Evolutionary conservation across 2,329 filamentous ascomycete species (phyloP).

Genomic region (Xylaria hypoxylon): DNA sequence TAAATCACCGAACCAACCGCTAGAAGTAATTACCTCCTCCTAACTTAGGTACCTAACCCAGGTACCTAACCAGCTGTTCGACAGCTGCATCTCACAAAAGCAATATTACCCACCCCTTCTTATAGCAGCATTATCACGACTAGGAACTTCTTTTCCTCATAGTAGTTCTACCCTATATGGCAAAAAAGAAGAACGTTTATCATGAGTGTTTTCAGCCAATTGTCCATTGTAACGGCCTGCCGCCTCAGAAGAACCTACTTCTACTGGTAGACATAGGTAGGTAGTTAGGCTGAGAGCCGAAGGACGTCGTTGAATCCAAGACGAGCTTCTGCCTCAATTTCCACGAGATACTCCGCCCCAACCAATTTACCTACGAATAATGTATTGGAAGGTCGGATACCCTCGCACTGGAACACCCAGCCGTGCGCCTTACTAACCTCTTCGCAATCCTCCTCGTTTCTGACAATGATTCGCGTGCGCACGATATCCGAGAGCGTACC

Average conservation of each 20-base stretch:
- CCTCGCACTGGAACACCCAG: constrained; percentile 46
- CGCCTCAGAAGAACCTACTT: neutral
- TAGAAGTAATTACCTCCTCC: constrained; percentile 3
- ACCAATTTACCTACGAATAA: constrained; percentile 36
- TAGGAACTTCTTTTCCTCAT: too few species aligned
- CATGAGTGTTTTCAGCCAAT: neutral
- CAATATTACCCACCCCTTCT: neutral
- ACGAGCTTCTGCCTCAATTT: constrained; percentile 43
- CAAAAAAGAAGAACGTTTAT: neutral
- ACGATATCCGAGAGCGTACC: constrained; percentile 46
- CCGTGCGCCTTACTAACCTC: constrained; percentile 47
- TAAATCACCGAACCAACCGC: neutral
- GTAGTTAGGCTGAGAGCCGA: constrained; percentile 19
- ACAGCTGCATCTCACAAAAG: neutral
- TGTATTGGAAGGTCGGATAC: constrained; percentile 42
- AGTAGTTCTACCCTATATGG: too few species aligned
- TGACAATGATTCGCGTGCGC: constrained; percentile 47
- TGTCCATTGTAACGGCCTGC: too few species aligned
- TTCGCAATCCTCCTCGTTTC: constrained; percentile 44
- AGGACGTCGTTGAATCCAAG: constrained; percentile 28
- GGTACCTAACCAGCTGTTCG: neutral
- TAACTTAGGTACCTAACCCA: neutral
- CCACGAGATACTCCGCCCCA: constrained; percentile 39
- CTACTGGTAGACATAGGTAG: neutral
- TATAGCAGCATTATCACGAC: too few species aligned